Conservation (phyloP, 2,329 filamentous ascomycete genomes). For the Trichophyton verrucosum region DNA sequence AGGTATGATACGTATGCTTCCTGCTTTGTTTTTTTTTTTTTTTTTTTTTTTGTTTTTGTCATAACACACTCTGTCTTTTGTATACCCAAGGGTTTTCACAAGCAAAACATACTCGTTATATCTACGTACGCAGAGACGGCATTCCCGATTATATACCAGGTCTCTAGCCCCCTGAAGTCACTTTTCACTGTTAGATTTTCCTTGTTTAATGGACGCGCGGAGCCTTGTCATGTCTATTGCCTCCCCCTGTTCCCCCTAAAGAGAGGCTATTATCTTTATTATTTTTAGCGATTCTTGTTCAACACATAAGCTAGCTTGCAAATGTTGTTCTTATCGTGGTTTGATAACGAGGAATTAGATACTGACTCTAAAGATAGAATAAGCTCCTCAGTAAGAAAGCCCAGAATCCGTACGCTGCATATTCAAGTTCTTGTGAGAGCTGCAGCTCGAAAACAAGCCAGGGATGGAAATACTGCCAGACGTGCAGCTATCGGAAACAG, state of each 20-base stretch:
- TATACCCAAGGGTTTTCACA: too few species aligned
- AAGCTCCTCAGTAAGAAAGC: constrained; percentile 53
- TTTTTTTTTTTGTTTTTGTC: not conserved
- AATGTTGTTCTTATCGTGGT: too few species aligned
- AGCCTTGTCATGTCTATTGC: too few species aligned
- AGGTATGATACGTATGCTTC: constrained; percentile 31
- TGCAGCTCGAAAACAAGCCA: constrained; percentile 54
- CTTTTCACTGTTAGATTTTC: too few species aligned
- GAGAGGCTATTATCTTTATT: not conserved
- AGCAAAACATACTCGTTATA: too few species aligned
- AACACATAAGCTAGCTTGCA: too few species aligned
- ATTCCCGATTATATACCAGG: not conserved
- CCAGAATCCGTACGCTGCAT: constrained; percentile 54
- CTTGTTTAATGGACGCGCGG: too few species aligned
- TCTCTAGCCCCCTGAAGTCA: too few species aligned
- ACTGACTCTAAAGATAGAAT: constrained; percentile 33
- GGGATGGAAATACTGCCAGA: constrained; percentile 49
- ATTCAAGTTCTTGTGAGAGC: constrained; percentile 47
- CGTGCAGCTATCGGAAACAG: constrained; percentile 51
- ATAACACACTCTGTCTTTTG: too few species aligned
- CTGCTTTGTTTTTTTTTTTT: not conserved
- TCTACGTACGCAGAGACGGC: too few species aligned
- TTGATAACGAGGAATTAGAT: too few species aligned
- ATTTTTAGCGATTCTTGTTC: not conserved
- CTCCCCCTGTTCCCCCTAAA: not conserved